Base-by-base conservation (phyloP, 805 yeast species). In the Isabelozyma gotoi region DNA sequence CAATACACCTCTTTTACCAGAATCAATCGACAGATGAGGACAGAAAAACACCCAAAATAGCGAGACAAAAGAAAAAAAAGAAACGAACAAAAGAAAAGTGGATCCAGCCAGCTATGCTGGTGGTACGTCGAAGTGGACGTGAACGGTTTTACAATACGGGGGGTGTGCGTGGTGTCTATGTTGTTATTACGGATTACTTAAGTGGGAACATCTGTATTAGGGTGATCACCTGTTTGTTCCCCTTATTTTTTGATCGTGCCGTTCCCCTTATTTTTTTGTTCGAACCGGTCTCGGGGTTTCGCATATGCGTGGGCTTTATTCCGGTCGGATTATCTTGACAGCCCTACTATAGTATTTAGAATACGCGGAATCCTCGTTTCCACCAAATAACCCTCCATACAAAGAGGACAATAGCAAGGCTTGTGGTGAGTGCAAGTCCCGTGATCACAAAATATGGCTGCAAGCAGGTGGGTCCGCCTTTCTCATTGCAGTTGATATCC, bases 401-500 rank as follows among this genome's bases (percentile, higher is more conserved):
- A 21, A 52, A 21, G 5, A 56, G 40, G 5, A 65, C 46, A 35
- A 65, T 47, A 10, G 55, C 41, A 4, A 59, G 42, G 47, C 72
- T 64, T 7, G 56, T 27, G 2, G 52, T 31, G 40, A 66, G 49
- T 38, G 69, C 57, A 10, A 46, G 7, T 4, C 57, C 48, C 3
- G 71, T 60, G 21, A 62, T 36, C 6, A 34, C 40, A 43, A 68
- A 71, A 50, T 66, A 71, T 6, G 42, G 41, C 33, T 48, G 17
- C 39, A 68, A 53, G 44, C 68, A 62, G 33, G 46, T 50, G n/a
- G 39, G 33, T 3, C 38, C 36, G 11, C 40, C 38, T n/a, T 19
- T 36, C 12, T 40, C 52, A 2, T 35, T 18, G 45, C 79, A 67
- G 41, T 63, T 56, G 12, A 47, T 38, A 50, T 88, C 94, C 51